Evolutionary conservation across 2,329 filamentous ascomycete species (phyloP).

Genomic region (Teratosphaeria destructans): DNA sequence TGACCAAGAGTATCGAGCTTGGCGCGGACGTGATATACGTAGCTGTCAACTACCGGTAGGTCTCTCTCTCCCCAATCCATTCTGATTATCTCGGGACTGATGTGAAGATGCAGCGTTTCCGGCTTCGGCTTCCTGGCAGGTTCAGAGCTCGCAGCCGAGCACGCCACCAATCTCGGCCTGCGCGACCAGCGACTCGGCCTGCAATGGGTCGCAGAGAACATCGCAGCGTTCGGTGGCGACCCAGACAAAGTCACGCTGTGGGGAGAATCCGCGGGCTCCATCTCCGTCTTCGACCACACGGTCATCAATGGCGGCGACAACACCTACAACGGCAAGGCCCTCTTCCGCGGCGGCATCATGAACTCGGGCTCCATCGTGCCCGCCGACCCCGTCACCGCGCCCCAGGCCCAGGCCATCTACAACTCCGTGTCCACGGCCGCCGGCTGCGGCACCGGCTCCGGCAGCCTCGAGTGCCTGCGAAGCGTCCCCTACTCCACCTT

Average conservation of each 20-base stretch:
- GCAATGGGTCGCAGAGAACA: slow-evolving; percentile 39
- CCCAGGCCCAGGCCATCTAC: slow-evolving; percentile 51
- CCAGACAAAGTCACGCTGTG: slow-evolving; percentile 54
- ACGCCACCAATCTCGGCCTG: slow-evolving; percentile 25
- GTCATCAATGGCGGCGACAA: slow-evolving; percentile 61
- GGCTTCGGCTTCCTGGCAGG: slow-evolving; percentile 27
- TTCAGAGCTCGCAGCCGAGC: slow-evolving; percentile 24
- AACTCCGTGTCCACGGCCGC: slow-evolving; percentile 36
- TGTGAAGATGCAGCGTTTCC: slow-evolving; percentile 15
- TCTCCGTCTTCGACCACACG: slow-evolving; percentile 70
- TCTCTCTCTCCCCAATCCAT: not conserved
- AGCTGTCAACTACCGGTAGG: slow-evolving; percentile 55
- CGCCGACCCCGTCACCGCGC: slow-evolving; percentile 49
- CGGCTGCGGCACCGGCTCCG: slow-evolving; percentile 31
- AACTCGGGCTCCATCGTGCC: slow-evolving; percentile 57
- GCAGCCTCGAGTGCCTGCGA: slow-evolving; percentile 41
- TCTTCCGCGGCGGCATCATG: slow-evolving; percentile 74
- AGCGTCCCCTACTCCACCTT: slow-evolving; percentile 35
- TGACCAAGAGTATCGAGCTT: slow-evolving; percentile 33
- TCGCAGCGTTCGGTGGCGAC: slow-evolving; percentile 51
- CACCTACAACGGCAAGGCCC: slow-evolving; percentile 60
- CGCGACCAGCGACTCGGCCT: slow-evolving; percentile 22
- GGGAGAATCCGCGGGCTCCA: slow-evolving; percentile 54
- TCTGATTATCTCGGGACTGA: not conserved
- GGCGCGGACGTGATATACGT: slow-evolving; percentile 63